phyloP scores from a whole-genome alignment of 352 stramenopile genomes.

The Phytophthora tubulina region DNA sequence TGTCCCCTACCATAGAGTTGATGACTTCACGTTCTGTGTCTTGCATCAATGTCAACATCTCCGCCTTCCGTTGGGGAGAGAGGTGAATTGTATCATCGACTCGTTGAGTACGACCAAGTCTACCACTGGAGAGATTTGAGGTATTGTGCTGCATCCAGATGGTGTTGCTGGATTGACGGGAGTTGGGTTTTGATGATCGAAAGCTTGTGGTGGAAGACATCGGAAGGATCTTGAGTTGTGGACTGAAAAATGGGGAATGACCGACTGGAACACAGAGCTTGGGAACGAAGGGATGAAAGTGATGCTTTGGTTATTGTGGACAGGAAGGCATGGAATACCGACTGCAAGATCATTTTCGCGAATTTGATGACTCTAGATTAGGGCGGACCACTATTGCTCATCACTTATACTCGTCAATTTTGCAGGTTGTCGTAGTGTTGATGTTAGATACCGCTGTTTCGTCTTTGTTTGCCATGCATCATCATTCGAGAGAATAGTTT shows the following conservation, averaged over 20 bases:
- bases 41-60: constrained; percentile 36
- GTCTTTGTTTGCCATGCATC: background rate
- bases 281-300: too few relatives aligned
- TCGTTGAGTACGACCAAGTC: background rate
- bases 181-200: constrained; percentile 20
- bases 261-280: background rate
- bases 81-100: constrained; percentile 27
- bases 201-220: constrained; percentile 15
- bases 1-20: constrained; percentile 36
- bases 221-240: constrained; percentile 4
- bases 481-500: background rate
- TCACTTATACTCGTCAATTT: constrained; percentile 14
- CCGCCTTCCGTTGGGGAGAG: constrained; percentile 28
- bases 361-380: constrained; percentile 32
- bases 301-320: background rate
- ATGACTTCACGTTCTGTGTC: constrained; percentile 35
- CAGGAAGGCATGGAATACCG: constrained; percentile 10
- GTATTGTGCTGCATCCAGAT: background rate
- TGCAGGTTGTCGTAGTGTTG: constrained; percentile 4
- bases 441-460: constrained; percentile 9
- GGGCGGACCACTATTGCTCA: constrained; percentile 16
- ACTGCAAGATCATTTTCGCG: constrained; percentile 31
- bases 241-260: constrained; percentile 28
- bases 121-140: constrained; percentile 26
- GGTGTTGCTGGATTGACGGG: constrained; percentile 7